Percentiles rank a stretch among this genome's conserved stretches.
Evolutionary conservation across 352 stramenopile genomes (phyloP).

Genomic region (Phytophthora syringae): DNA sequence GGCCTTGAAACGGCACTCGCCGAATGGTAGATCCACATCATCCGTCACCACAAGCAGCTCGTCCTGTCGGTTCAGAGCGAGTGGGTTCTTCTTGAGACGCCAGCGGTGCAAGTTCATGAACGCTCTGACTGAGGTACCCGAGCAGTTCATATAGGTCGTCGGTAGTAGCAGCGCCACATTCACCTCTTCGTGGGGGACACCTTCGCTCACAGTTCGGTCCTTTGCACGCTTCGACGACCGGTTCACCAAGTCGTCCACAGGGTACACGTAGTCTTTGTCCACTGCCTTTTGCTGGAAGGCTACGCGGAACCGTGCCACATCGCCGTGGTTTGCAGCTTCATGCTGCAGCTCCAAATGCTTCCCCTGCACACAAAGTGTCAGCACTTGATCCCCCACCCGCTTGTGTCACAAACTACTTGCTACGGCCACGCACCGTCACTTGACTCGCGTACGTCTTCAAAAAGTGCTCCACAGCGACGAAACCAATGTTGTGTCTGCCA

Average conservation of each 20-base stretch:
- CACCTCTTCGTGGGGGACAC: constrained; percentile 73
- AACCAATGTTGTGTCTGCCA: constrained; percentile 85
- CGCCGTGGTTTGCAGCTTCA: constrained; percentile 67
- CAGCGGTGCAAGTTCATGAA: constrained; percentile 86
- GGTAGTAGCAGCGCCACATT: constrained; percentile 82
- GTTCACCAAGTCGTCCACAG: constrained; percentile 79
- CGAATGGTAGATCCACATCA: constrained; percentile 84
- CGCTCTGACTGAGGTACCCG: constrained; percentile 70
- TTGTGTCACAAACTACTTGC: not conserved
- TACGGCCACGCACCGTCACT: constrained; percentile 55
- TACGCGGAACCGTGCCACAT: constrained; percentile 64
- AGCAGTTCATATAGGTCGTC: constrained; percentile 89
- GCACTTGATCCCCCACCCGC: not conserved
- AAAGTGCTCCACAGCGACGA: constrained; percentile 68
- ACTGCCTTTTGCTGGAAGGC: constrained; percentile 65
- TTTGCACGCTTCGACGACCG: constrained; percentile 76
- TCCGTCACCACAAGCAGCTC: constrained; percentile 86
- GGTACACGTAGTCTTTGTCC: constrained; percentile 44
- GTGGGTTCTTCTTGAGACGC: constrained; percentile 86
- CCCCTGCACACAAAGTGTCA: constrained; percentile 38
- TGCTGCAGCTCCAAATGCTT: constrained; percentile 58
- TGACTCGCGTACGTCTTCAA: constrained; percentile 65
- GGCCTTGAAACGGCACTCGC: constrained; percentile 81
- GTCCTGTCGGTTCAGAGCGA: constrained; percentile 82
- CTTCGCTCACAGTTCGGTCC: constrained; percentile 74